Base-by-base conservation (phyloP, 139 green algal species). In the Chlorella sp. region DNA sequence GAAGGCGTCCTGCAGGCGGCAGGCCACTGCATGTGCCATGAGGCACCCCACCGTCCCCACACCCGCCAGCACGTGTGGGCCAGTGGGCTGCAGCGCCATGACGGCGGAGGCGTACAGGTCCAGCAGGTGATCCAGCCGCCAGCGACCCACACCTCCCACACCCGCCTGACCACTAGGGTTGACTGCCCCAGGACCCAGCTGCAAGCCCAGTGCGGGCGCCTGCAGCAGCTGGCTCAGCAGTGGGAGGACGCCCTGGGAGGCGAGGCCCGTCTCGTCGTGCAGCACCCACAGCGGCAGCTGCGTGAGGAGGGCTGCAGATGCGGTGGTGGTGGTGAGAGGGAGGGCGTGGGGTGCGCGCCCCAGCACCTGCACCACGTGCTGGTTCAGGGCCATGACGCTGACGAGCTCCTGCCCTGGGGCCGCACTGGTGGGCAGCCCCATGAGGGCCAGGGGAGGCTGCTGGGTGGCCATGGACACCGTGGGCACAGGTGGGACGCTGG, bases 221-320 rank as follows among this genome's bases (percentile, higher is more conserved):
- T 4, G 22, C 55, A 64, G 55, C 20, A 31, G 55, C 6, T 27
- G 20, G 20, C 20, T 20, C 24, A 64, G 55, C 55, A 31, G 55
- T 10, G 14, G 22, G 22, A 29, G 20, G 4, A 64, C 14, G 22
- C 55, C 55, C 4, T 27, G 4, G 22, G 55, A 27, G 6, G 55
- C 55, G 4, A 10, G 17, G 22, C 55, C 55, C 4, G 55, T 64
- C 24, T 64, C 55, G 27, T 64, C 55, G 27, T 64, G 55, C 55
- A 64, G 55, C 55, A 64, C 55, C 55, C 55, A 64, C 55, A 64
- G 4, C 4, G 55, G 55, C 55, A 31, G 55, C n/a, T n/a, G n/a
- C n/a, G n/a, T n/a, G n/a, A n/a, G n/a, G n/a, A n/a, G n/a, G 42
- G 10, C 42, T 55, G 42, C 10, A 26, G 42, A 55, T 10, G 42